A percentile compares a stretch with the other conserved stretches of the same genome.
Conservation (phyloP, 805 yeast species). For the Pichia insulana region DNA sequence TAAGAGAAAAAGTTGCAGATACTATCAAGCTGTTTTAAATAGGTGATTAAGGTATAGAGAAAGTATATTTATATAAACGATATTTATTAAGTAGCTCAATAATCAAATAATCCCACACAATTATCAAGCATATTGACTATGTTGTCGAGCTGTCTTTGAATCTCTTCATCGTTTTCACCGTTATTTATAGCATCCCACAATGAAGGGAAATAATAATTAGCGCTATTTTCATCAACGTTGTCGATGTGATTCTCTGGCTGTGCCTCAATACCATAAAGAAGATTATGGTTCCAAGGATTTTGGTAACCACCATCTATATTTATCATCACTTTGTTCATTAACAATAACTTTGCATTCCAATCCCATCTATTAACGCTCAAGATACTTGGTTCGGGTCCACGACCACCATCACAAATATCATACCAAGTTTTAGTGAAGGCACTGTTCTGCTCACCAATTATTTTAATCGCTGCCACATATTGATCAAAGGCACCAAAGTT, state of each 20-base stretch:
- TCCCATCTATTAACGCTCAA: slow-evolving; percentile 66
- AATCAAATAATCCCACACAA: slow-evolving; percentile 18
- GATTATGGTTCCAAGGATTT: slow-evolving; percentile 61
- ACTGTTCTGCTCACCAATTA: slow-evolving; percentile 39
- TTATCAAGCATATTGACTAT: slow-evolving; percentile 31
- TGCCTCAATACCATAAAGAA: slow-evolving; percentile 61
- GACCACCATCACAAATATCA: slow-evolving; percentile 38
- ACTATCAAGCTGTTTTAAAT: not conserved
- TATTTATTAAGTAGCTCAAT: not conserved
- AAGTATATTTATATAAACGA: not conserved
- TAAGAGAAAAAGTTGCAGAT: not conserved
- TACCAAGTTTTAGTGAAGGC: slow-evolving; percentile 61
- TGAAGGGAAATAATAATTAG: slow-evolving; percentile 67
- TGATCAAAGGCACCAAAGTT: slow-evolving; percentile 23
- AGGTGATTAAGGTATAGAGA: not conserved
- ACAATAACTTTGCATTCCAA: slow-evolving; percentile 64
- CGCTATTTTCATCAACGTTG: slow-evolving; percentile 41
- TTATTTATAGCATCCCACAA: slow-evolving; percentile 57
- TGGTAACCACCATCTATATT: slow-evolving; percentile 34
- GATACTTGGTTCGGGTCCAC: slow-evolving; percentile 65
- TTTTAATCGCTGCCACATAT: slow-evolving; percentile 30
- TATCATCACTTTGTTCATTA: slow-evolving; percentile 47
- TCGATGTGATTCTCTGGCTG: slow-evolving; percentile 37
- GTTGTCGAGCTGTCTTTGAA: slow-evolving; percentile 39
- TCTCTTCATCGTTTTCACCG: slow-evolving; percentile 42